Evolutionary conservation across 441 rosid species (phyloP).

Genomic region (Gossypium davidsonii): DNA sequence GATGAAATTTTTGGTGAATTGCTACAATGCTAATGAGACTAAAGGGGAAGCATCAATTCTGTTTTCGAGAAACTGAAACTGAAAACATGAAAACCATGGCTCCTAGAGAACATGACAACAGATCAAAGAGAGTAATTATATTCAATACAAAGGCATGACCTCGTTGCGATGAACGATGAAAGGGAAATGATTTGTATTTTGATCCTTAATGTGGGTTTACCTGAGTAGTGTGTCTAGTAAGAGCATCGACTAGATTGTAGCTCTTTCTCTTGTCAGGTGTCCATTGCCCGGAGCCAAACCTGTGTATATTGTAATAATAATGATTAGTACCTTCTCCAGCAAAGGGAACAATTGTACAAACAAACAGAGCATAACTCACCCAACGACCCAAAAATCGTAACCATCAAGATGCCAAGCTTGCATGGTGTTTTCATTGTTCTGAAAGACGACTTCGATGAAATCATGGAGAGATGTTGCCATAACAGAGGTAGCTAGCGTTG

Average conservation of each 20-base stretch:
- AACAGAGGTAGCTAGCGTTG: slow-evolving; percentile 58
- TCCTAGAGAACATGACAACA: background rate
- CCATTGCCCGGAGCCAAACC: slow-evolving; percentile 83
- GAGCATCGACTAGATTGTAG: slow-evolving; percentile 71
- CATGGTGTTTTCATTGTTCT: slow-evolving; percentile 61
- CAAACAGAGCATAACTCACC: slow-evolving; percentile 37
- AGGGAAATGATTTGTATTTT: background rate
- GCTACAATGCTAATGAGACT: too few species aligned
- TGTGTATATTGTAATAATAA: slow-evolving; percentile 17
- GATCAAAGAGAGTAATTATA: too few species aligned
- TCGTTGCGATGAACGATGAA: background rate
- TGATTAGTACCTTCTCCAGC: background rate
- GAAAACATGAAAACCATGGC: background rate
- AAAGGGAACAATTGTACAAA: background rate
- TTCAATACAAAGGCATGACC: background rate
- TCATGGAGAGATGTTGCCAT: slow-evolving; percentile 52
- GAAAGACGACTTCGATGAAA: slow-evolving; percentile 68
- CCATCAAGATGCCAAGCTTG: slow-evolving; percentile 99
- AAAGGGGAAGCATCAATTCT: background rate
- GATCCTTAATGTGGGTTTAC: slow-evolving; percentile 24
- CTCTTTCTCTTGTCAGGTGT: slow-evolving; percentile 38
- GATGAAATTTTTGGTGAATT: too few species aligned
- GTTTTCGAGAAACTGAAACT: background rate
- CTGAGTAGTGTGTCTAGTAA: slow-evolving; percentile 87
- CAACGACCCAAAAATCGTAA: slow-evolving; percentile 86